Evolutionary conservation across 1,284 basidiomycete genomes (phyloP).

Genomic region (Lignosus rhinocerotis): DNA sequence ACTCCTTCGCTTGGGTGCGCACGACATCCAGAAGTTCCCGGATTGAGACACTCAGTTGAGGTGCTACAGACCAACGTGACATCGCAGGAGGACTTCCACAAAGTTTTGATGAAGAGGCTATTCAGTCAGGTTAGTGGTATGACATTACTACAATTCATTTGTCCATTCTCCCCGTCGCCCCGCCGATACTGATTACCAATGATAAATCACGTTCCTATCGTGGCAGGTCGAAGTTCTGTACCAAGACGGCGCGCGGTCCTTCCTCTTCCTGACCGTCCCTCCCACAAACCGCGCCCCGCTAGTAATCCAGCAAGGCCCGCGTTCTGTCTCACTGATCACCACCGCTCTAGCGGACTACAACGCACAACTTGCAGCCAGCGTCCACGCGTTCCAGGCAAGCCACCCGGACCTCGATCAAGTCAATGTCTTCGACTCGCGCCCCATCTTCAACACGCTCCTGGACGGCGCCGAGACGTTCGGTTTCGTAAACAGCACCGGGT

Average conservation of each 20-base stretch:
- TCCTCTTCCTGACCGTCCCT: slow-evolving; percentile 69
- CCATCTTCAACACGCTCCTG: slow-evolving; percentile 57
- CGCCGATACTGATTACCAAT: not conserved
- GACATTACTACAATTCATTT: not conserved
- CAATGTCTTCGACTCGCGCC: slow-evolving; percentile 55
- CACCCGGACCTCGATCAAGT: slow-evolving; percentile 46
- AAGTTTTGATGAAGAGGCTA: slow-evolving; percentile 52
- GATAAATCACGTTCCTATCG: not conserved
- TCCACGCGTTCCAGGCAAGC: slow-evolving; percentile 40
- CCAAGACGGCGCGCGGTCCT: slow-evolving; percentile 55
- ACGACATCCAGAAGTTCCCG: not conserved
- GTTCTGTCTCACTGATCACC: slow-evolving; percentile 39
- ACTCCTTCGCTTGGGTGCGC: slow-evolving; percentile 52
- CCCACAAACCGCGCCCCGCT: slow-evolving; percentile 62
- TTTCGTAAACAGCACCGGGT: slow-evolving; percentile 60
- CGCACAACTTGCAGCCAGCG: slow-evolving; percentile 41
- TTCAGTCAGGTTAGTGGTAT: slow-evolving; percentile 48
- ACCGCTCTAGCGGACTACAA: slow-evolving; percentile 53
- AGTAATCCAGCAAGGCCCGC: slow-evolving; percentile 48
- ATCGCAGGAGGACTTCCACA: slow-evolving; percentile 48
- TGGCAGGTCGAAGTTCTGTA: slow-evolving; percentile 55
- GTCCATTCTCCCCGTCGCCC: not conserved
- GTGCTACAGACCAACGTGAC: slow-evolving; percentile 52
- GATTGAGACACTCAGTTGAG: slow-evolving; percentile 10
- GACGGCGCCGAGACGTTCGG: slow-evolving; percentile 53